Conservation (phyloP, 129 eudicot species). For the Scalesia atractyloides region DNA sequence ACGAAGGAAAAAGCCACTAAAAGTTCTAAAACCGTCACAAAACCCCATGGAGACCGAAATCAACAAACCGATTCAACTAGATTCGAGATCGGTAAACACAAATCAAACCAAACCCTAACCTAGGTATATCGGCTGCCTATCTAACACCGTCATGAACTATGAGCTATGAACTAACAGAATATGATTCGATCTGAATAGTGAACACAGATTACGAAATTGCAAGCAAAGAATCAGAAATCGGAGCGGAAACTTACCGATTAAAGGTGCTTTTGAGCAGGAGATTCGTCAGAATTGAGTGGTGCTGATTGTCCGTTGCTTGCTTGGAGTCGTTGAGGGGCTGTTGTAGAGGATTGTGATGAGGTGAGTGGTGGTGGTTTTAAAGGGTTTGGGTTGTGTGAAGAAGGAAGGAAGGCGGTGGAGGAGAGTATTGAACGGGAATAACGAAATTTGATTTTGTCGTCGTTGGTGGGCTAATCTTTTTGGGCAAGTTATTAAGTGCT, state of each 20-base stretch:
- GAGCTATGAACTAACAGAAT: neutral
- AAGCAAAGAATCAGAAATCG: conserved; percentile 40
- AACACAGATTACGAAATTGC: conserved; percentile 30
- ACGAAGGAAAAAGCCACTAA: conserved; percentile 72
- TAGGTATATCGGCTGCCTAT: conserved; percentile 16
- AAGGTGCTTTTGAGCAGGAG: conserved; percentile 15
- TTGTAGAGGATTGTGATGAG: conserved; percentile 23
- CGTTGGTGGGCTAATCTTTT: conserved; percentile 9
- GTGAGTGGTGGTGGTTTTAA: conserved; percentile 16
- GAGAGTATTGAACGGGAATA: neutral
- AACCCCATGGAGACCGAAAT: conserved; percentile 49
- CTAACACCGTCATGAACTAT: neutral
- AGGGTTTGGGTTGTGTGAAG: conserved; percentile 36
- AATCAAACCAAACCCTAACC: conserved; percentile 28
- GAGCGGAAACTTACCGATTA: conserved; percentile 28
- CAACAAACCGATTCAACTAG: conserved; percentile 4
- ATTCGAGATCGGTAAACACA: conserved; percentile 38
- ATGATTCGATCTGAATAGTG: conserved; percentile 41
- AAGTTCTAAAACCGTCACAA: conserved; percentile 42
- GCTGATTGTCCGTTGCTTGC: conserved; percentile 12
- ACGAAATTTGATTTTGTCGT: conserved; percentile 21
- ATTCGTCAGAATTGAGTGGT: neutral
- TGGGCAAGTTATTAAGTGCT: neutral
- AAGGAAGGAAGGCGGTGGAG: conserved; percentile 25
- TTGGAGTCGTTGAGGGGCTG: conserved; percentile 21